Evolutionary conservation across 768 basidiomycete genomes (phyloP).

Genomic region (Sarcodon aspratus): DNA sequence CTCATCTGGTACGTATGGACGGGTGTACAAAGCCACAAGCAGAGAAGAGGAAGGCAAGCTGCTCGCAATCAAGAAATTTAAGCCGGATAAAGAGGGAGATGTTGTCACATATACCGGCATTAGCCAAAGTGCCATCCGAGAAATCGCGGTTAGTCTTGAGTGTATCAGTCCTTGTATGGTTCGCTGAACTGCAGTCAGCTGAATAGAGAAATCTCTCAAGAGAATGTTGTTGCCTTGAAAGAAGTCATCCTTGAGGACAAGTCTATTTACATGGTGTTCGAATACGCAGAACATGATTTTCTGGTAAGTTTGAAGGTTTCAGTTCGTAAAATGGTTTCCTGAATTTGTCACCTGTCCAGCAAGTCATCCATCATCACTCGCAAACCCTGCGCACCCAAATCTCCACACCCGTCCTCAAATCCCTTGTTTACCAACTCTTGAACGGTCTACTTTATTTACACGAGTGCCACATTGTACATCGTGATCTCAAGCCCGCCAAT

Average conservation of each 20-base stretch:
- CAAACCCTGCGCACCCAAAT: constrained; percentile 77
- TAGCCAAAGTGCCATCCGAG: constrained; percentile 93
- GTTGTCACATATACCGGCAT: constrained; percentile 93
- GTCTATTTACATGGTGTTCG: constrained; percentile 98
- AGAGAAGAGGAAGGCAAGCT: constrained; percentile 56
- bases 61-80: constrained; percentile 99
- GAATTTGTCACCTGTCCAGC: constrained; percentile 32
- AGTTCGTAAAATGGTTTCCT: neutral
- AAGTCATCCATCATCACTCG: constrained; percentile 98
- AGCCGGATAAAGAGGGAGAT: constrained; percentile 99
- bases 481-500: constrained; percentile 97
- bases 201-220: constrained; percentile 83
- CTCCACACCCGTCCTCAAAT: constrained; percentile 73
- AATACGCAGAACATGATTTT: constrained; percentile 98
- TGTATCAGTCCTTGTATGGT: neutral
- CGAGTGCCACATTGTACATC: constrained; percentile 88
- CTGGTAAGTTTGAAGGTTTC: constrained; percentile 40
- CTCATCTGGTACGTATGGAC: constrained; percentile 94
- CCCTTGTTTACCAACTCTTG: constrained; percentile 86
- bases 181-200: constrained; percentile 32
- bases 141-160: constrained; percentile 69
- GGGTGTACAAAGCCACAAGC: constrained; percentile 95
- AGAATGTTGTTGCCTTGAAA: constrained; percentile 82
- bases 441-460: constrained; percentile 95
- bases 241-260: constrained; percentile 98